Evolutionary conservation across 495 filamentous ascomycete genomes (phyloP).

Genomic region (Darksidea phi): DNA sequence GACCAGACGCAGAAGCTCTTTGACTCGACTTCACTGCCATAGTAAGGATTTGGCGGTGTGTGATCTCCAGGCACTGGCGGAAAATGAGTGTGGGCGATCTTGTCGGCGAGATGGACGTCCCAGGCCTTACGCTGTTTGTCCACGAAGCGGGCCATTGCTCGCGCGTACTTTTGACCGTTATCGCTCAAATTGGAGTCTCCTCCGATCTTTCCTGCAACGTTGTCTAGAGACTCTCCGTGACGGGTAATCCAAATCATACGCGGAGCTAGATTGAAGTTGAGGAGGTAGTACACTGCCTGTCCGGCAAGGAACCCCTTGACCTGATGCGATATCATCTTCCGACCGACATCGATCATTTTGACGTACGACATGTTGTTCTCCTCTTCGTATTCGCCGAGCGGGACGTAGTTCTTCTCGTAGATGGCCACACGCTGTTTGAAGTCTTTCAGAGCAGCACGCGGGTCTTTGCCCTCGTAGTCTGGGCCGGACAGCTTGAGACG

Average conservation of each 20-base stretch:
- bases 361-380: slow-evolving; percentile 85
- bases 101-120: slow-evolving; percentile 72
- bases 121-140: slow-evolving; percentile 70
- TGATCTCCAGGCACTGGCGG: slow-evolving; percentile 84
- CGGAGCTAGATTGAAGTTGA: slow-evolving; percentile 93
- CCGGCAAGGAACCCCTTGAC: slow-evolving; percentile 87
- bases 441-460: slow-evolving; percentile 74
- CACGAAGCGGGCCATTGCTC: slow-evolving; percentile 73
- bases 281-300: slow-evolving; percentile 86
- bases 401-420: slow-evolving; percentile 89
- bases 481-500: slow-evolving; percentile 94
- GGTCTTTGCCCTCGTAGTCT: slow-evolving; percentile 93
- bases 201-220: slow-evolving; percentile 74
- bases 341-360: slow-evolving; percentile 95
- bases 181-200: slow-evolving; percentile 80
- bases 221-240: slow-evolving; percentile 83
- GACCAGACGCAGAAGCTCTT: slow-evolving; percentile 99
- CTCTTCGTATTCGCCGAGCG: slow-evolving; percentile 89
- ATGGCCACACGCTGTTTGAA: slow-evolving; percentile 92
- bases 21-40: slow-evolving; percentile 54
- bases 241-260: slow-evolving; percentile 97
- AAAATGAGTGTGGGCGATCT: slow-evolving; percentile 66
- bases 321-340: slow-evolving; percentile 87
- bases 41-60: slow-evolving; percentile 91
- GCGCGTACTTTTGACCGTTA: slow-evolving; percentile 69